A percentile compares a stretch with the other conserved stretches of the same genome.
phyloP scores from a whole-genome alignment of 1,284 basidiomycete genomes.

The Mycena sp. region DNA sequence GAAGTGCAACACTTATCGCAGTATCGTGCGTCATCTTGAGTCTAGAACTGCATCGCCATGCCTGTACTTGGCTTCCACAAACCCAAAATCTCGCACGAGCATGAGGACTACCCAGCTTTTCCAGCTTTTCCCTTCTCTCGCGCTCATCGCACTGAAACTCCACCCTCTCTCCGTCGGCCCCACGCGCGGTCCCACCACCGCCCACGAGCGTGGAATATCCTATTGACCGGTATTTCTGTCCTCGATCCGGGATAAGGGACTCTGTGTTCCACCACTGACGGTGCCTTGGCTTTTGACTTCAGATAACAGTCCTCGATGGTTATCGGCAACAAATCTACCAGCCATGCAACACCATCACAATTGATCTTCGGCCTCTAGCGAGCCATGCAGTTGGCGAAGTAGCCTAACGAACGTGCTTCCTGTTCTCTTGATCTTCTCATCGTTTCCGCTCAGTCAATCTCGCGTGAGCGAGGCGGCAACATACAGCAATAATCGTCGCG shows the following conservation, averaged over 20 bases:
- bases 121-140: not conserved
- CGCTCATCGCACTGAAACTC: not conserved
- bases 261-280: no score
- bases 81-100: not conserved
- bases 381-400: not conserved
- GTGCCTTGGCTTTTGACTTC: not conserved
- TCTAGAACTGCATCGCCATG: not conserved
- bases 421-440: conserved; percentile 14
- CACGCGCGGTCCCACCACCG: not conserved
- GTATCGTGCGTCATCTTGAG: conserved; percentile 14
- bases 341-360: not conserved
- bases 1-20: conserved; percentile 11
- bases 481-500: no score
- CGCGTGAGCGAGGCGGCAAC: not conserved
- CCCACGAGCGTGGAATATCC: conserved; percentile 16
- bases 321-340: not conserved
- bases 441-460: not conserved
- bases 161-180: not conserved
- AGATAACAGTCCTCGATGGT: no score
- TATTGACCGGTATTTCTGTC: not conserved
- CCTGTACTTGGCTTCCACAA: not conserved
- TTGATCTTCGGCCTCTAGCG: not conserved
- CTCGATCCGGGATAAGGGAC: not conserved
- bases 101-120: not conserved
- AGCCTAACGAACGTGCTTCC: not conserved